Evolutionary conservation across 305 asterid species (phyloP), one percentile per base, ranked within the genome.

Genomic region (Ilex paraguariensis): DNA sequence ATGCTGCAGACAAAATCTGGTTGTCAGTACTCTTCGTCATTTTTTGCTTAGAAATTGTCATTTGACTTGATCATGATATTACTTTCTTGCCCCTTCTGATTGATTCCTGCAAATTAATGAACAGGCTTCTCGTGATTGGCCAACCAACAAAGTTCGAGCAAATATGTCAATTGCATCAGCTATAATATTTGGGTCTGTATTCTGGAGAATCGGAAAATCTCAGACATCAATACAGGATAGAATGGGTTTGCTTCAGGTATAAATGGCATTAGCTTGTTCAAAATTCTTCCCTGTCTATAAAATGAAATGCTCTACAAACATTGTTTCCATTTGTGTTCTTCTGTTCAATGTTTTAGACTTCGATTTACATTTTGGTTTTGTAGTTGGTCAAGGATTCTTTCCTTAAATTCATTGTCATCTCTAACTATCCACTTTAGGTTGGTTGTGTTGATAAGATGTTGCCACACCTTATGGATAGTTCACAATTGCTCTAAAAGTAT

Each of bases 91-190:
- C 49, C 17, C 36, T 28, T 66, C 63, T 60, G 67, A 54, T 70
- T 70, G 44, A 62, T 56, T 4, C 36, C 51, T 66, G 60, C 48
- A 60, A 17, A 59, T 66, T 57, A 51, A 31, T 69, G 58, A 55
- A 60, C 67, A 93, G 99, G 99, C 97, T 67, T 90, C 89, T 78
- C 96, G 99, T 72, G 99, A 90, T 71, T 96, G 99, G 60, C 95
- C 99, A 50, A 93, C 99, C 63, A 93, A 93, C 76, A 84, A 84
- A 86, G 92, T 93, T 75, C 84, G 99, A 76, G 84, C 95, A 62
- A 87, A 96, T 79, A 93, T 93, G 99, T 93, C 99, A 13, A 59
- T 93, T 55, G 95, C 99, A 61, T 93, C 97, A 63, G 99, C 96
- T 66, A 73, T 90, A 65, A 90, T 93, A 79, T 90, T 93, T 81